phyloP scores from a whole-genome alignment of 176 grass and related monocot species.

The Aegilops longissima region DNA sequence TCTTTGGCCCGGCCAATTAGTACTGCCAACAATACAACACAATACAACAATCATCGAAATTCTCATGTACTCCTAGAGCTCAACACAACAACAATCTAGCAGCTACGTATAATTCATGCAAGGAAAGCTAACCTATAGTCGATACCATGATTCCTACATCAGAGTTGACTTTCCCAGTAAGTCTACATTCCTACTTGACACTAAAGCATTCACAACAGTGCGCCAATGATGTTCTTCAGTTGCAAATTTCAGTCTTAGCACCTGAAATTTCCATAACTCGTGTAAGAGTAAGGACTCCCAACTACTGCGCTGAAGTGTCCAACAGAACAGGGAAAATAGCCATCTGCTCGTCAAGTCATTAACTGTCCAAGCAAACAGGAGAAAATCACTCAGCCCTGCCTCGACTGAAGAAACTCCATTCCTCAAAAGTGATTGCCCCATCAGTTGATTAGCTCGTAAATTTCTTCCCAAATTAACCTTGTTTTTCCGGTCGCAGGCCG shows the following conservation, averaged over 20 bases:
- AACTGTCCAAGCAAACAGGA: background rate
- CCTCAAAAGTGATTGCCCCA: background rate
- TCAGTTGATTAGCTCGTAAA: background rate
- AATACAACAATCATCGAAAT: background rate
- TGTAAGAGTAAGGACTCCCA: background rate
- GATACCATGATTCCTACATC: background rate
- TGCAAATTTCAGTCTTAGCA: background rate
- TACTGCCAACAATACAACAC: too few species aligned
- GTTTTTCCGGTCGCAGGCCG: too few species aligned
- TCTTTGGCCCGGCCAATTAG: too few species aligned
- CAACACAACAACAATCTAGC: background rate
- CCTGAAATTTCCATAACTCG: background rate
- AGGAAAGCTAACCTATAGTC: background rate
- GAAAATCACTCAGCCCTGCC: background rate
- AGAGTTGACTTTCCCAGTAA: too few species aligned
- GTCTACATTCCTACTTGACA: background rate
- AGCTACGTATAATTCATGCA: background rate
- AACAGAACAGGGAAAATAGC: background rate
- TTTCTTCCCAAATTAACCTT: background rate
- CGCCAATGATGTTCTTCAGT: background rate
- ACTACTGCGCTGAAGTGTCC: background rate
- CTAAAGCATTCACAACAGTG: background rate
- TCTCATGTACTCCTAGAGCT: background rate
- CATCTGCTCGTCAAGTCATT: background rate
- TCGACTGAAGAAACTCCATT: background rate